phyloP scores from a whole-genome alignment of 2,329 filamentous ascomycete species.

The Lecanicillium sp. region DNA sequence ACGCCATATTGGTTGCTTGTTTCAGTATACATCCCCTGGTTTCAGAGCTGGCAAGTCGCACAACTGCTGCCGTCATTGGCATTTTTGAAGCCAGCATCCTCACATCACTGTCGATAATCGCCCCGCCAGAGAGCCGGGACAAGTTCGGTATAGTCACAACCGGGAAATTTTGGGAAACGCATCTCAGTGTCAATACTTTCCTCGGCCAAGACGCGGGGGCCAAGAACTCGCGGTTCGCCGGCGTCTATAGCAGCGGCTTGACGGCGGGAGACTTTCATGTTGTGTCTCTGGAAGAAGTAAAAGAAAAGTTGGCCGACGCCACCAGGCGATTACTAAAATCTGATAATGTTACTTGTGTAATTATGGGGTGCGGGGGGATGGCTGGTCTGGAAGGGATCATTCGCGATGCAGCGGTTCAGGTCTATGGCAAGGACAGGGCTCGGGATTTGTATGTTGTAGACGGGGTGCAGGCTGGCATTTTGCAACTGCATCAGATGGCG shows the following conservation, averaged over 20 bases:
- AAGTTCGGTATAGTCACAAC: slow-evolving; percentile 86
- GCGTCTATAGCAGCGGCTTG: slow-evolving; percentile 75
- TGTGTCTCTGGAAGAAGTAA: slow-evolving; percentile 56
- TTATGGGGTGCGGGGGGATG: slow-evolving; percentile 90
- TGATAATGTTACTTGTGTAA: slow-evolving; percentile 57
- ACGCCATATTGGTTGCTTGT: slow-evolving; percentile 81
- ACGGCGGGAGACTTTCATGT: slow-evolving; percentile 74
- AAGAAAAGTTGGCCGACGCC: slow-evolving; percentile 58
- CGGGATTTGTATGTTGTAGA: slow-evolving; percentile 63
- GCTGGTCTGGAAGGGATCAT: slow-evolving; percentile 75
- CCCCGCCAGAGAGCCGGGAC: slow-evolving; percentile 20
- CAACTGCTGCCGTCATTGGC: slow-evolving; percentile 37
- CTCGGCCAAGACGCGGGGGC: slow-evolving; percentile 41
- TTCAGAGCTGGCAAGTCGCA: slow-evolving; percentile 37
- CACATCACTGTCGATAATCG: slow-evolving; percentile 46
- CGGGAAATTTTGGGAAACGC: slow-evolving; percentile 72
- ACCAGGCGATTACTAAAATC: slow-evolving; percentile 56
- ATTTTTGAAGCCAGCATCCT: slow-evolving; percentile 83
- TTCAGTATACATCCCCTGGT: slow-evolving; percentile 82
- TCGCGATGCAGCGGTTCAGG: slow-evolving; percentile 56
- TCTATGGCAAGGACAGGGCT: slow-evolving; percentile 52
- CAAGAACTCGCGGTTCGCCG: slow-evolving; percentile 53
- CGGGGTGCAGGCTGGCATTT: slow-evolving; percentile 64
- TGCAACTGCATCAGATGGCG: slow-evolving; percentile 50
- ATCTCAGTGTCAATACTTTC: slow-evolving; percentile 57